Conservation (phyloP, 1,284 basidiomycete species). For the Vanrija sp. region DNA sequence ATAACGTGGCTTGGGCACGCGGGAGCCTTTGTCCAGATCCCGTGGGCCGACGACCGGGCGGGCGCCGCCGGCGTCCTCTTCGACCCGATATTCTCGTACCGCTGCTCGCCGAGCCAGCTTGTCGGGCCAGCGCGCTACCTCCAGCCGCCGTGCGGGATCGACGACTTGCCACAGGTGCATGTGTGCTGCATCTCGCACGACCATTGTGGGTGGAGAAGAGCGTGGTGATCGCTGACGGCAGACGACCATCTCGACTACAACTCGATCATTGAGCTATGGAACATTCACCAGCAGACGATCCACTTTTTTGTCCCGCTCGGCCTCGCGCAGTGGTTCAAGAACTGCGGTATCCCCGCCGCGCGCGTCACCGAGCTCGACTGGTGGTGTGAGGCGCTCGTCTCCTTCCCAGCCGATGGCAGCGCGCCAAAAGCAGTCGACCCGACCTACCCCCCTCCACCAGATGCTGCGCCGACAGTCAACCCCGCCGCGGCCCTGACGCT, state of each 20-base stretch:
- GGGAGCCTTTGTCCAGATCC: slow-evolving; percentile 38
- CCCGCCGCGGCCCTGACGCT: slow-evolving; percentile 22
- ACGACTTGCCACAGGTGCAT: slow-evolving; percentile 43
- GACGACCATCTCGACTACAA: slow-evolving; percentile 50
- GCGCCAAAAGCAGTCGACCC: neutral
- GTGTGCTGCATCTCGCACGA: slow-evolving; percentile 46
- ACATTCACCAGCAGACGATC: slow-evolving; percentile 35
- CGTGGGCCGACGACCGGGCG: slow-evolving; percentile 21
- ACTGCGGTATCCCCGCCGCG: slow-evolving; percentile 34
- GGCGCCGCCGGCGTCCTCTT: slow-evolving; percentile 36
- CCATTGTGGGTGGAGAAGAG: slow-evolving; percentile 35
- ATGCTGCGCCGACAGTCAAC: slow-evolving; percentile 4
- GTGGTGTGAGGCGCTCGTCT: slow-evolving; percentile 44
- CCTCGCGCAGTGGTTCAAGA: slow-evolving; percentile 42
- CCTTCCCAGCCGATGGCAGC: slow-evolving; percentile 17
- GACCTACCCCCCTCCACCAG: neutral
- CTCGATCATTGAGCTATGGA: slow-evolving; percentile 46
- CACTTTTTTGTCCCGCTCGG: slow-evolving; percentile 48
- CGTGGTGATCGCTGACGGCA: slow-evolving; percentile 7
- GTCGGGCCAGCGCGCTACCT: slow-evolving; percentile 44
- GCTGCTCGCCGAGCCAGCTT: slow-evolving; percentile 46
- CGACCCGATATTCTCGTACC: slow-evolving; percentile 48
- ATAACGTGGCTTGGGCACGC: slow-evolving; percentile 50
- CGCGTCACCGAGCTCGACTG: slow-evolving; percentile 48
- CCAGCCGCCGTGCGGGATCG: slow-evolving; percentile 42